Evolutionary conservation across 164 flowering plant genomes (phyloP).

Genomic region (Santalum album): DNA sequence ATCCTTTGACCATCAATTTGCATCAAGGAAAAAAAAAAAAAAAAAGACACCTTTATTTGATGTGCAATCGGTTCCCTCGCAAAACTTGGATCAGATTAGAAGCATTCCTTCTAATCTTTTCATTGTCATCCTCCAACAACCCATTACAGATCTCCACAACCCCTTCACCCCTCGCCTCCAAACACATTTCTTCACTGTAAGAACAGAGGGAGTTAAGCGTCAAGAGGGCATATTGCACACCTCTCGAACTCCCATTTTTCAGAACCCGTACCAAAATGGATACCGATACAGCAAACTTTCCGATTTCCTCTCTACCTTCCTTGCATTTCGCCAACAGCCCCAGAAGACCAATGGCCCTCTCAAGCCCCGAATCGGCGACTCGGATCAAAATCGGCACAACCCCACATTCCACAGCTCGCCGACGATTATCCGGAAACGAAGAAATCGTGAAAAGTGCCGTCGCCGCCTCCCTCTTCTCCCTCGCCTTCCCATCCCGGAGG

Average conservation of each 20-base stretch:
- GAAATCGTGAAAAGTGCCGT: conserved; percentile 77
- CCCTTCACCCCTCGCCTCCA: conserved; percentile 47
- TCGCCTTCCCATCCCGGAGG: conserved; percentile 41
- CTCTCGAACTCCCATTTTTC: conserved; percentile 50
- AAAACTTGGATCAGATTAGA: conserved; percentile 49
- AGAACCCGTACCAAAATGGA: conserved; percentile 43
- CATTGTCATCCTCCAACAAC: conserved; percentile 74
- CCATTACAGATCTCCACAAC: conserved; percentile 52
- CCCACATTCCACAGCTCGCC: conserved; percentile 58
- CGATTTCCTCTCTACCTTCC: conserved; percentile 82
- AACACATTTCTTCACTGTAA: conserved; percentile 28
- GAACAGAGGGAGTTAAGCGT: conserved; percentile 50
- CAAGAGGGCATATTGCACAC: conserved; percentile 53
- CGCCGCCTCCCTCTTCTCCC: conserved; percentile 88
- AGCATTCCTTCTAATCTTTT: conserved; percentile 72
- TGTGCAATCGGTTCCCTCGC: conserved; percentile 10
- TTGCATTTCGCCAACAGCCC: conserved; percentile 66
- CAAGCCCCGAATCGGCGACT: conserved; percentile 51
- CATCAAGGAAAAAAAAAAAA: too few species aligned
- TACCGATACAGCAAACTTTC: conserved; percentile 23
- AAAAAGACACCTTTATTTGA: too few species aligned
- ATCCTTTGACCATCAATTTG: background rate
- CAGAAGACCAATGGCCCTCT: conserved; percentile 78
- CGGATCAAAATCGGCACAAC: conserved; percentile 51
- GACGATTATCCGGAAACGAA: conserved; percentile 71